Evolutionary conservation across 306 rosid species (phyloP).

Genomic region (Mimosa pudica): DNA sequence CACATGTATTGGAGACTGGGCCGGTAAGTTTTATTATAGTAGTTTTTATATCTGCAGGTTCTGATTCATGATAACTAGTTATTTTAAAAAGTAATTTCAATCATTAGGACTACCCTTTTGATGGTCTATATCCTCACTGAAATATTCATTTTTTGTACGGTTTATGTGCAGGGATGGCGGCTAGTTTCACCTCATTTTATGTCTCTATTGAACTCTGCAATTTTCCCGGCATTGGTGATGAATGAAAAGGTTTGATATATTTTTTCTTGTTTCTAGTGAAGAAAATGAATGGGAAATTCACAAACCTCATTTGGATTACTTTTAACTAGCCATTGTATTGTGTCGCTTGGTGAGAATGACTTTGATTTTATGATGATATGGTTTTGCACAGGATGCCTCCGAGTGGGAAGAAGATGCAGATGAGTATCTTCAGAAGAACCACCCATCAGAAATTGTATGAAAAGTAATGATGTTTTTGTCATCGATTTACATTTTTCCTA

Average conservation of each 20-base stretch:
- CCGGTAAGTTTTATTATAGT: constrained; percentile 55
- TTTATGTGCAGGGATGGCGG: constrained; percentile 83
- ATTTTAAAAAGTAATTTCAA: constrained; percentile 18
- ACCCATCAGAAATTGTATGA: constrained; percentile 89
- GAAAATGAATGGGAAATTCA: constrained; percentile 40
- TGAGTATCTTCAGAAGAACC: constrained; percentile 82
- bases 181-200: constrained; percentile 86
- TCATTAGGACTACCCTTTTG: constrained; percentile 7
- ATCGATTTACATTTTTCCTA: constrained; percentile 19
- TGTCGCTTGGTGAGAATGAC: constrained; percentile 23
- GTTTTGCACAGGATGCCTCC: constrained; percentile 54
- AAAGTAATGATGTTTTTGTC: constrained; percentile 27
- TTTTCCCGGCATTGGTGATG: constrained; percentile 77
- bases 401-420: constrained; percentile 98
- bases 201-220: constrained; percentile 68
- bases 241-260: constrained; percentile 71
- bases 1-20: constrained; percentile 85
- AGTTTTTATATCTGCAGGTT: constrained; percentile 24
- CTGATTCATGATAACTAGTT: neutral
- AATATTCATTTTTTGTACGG: constrained; percentile 19
- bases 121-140: constrained; percentile 10
- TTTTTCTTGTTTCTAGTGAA: constrained; percentile 38
- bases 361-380: constrained; percentile 37
- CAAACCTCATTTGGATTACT: constrained; percentile 6
- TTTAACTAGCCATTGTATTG: neutral